Conservation (phyloP, 2,329 filamentous ascomycete genomes). For the Stagonosporopsis vannaccii region DNA sequence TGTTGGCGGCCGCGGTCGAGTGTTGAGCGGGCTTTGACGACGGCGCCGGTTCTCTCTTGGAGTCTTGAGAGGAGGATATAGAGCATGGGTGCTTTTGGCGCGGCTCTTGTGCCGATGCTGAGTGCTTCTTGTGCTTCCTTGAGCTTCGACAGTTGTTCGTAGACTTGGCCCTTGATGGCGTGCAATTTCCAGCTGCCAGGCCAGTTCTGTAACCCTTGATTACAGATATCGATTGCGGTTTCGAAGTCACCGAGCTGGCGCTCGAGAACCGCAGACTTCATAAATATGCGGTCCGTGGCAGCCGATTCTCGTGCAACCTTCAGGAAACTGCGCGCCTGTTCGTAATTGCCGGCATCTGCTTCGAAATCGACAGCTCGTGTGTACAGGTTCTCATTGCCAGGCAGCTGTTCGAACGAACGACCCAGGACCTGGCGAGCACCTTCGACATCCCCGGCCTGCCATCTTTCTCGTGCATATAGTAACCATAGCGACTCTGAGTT, state of each 20-base stretch:
- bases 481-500: conserved; percentile 93
- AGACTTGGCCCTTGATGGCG: conserved; percentile 99
- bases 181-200: conserved; percentile 87
- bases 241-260: conserved; percentile 81
- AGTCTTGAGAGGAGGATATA: conserved; percentile 90
- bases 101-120: conserved; percentile 84
- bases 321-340: conserved; percentile 82
- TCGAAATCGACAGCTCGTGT: conserved; percentile 95
- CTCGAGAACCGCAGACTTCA: conserved; percentile 94
- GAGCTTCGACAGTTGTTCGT: conserved; percentile 80
- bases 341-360: conserved; percentile 83
- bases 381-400: conserved; percentile 98
- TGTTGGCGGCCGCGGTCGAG: conserved; percentile 90
- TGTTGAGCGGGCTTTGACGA: conserved; percentile 91
- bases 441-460: conserved; percentile 86
- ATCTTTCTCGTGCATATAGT: conserved; percentile 93
- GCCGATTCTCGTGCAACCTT: conserved; percentile 85
- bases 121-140: conserved; percentile 91
- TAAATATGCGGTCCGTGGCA: conserved; percentile 95
- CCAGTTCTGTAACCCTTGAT: conserved; percentile 85
- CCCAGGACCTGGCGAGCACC: conserved; percentile 86
- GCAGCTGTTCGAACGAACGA: conserved; percentile 91
- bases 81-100: conserved; percentile 81
- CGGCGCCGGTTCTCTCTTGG: conserved; percentile 82
- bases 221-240: conserved; percentile 83